phyloP scores from a whole-genome alignment of 768 basidiomycete species.

The Macrolepiota albuminosa region DNA sequence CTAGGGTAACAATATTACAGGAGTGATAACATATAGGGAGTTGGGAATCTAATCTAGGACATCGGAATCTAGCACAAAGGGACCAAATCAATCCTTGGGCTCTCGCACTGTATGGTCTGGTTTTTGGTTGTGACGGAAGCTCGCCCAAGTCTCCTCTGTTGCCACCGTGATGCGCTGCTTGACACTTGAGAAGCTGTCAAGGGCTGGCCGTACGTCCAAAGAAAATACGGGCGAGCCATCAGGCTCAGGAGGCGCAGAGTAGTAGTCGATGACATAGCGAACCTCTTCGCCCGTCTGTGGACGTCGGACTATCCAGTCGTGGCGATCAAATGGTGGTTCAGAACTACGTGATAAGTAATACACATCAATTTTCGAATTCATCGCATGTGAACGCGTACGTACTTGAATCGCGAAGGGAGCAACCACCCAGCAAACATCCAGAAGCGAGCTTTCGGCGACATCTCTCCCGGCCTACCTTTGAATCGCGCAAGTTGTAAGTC shows the following conservation, averaged over 20 bases:
- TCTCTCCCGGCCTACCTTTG: constrained; percentile 84
- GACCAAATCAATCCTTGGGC: constrained; percentile 7
- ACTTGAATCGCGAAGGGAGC: constrained; percentile 90
- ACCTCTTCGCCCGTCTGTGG: constrained; percentile 76
- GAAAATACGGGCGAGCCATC: constrained; percentile 95
- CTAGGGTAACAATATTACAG: background rate
- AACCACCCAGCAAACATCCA: constrained; percentile 86
- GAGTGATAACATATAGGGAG: background rate
- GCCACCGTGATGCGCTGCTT: constrained; percentile 68
- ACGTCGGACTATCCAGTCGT: constrained; percentile 94
- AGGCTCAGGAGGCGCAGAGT: constrained; percentile 83
- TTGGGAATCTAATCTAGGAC: background rate
- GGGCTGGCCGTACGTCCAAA: constrained; percentile 91
- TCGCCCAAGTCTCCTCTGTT: constrained; percentile 64
- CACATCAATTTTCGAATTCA: background rate
- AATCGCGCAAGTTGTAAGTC: constrained; percentile 77
- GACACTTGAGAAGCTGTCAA: constrained; percentile 79
- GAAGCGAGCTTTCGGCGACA: constrained; percentile 91
- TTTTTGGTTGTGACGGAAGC: constrained; percentile 31
- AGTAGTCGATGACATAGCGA: constrained; percentile 98
- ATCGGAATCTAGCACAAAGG: background rate
- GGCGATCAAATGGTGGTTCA: constrained; percentile 94
- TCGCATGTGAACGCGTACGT: constrained; percentile 21
- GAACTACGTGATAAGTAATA: constrained; percentile 42
- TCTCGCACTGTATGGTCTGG: constrained; percentile 14